Evolutionary conservation across 768 basidiomycete species (phyloP).

Genomic region (Psilocybe cyanescens): DNA sequence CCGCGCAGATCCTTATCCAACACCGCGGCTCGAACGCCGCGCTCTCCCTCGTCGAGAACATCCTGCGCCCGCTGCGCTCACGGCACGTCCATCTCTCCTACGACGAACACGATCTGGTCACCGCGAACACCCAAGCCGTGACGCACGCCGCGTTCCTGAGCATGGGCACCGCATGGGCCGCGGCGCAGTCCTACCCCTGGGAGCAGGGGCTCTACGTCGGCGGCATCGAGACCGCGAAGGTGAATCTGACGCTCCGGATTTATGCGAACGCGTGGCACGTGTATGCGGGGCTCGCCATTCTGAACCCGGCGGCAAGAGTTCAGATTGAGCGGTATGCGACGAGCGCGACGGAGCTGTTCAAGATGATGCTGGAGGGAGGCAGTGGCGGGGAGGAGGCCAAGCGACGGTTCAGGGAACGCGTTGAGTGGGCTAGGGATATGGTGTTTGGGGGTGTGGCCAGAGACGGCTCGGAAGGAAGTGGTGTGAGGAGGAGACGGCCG

Average conservation of each 20-base stretch:
- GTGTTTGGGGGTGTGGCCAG: slow-evolving; percentile 68
- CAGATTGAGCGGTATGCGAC: slow-evolving; percentile 94
- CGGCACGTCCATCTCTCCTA: slow-evolving; percentile 94
- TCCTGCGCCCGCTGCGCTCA: slow-evolving; percentile 79
- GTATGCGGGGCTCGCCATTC: slow-evolving; percentile 96
- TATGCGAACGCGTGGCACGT: slow-evolving; percentile 99
- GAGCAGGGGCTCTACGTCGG: slow-evolving; percentile 94
- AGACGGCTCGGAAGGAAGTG: background rate
- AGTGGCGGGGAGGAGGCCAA: slow-evolving; percentile 39
- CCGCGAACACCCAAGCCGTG: slow-evolving; percentile 98
- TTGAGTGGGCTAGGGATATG: slow-evolving; percentile 71
- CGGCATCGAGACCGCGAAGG: slow-evolving; percentile 97
- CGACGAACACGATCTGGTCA: slow-evolving; percentile 94
- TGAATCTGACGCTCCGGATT: slow-evolving; percentile 94
- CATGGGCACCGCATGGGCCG: slow-evolving; percentile 98
- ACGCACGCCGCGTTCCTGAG: slow-evolving; percentile 98
- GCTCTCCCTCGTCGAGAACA: slow-evolving; percentile 76
- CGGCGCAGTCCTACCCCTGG: slow-evolving; percentile 85
- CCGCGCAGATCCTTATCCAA: slow-evolving; percentile 78
- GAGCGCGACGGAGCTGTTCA: slow-evolving; percentile 88
- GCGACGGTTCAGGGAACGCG: slow-evolving; percentile 63
- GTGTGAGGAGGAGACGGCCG: slow-evolving; percentile 42
- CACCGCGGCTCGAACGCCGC: slow-evolving; percentile 81
- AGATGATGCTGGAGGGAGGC: slow-evolving; percentile 83
- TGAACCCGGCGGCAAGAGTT: slow-evolving; percentile 86